These are phyloP conservation scores for Pleurozium schreberi DNA, from an alignment of 225 moss, liverwort and hornwort species.

Conservation along the genomic window DNA sequence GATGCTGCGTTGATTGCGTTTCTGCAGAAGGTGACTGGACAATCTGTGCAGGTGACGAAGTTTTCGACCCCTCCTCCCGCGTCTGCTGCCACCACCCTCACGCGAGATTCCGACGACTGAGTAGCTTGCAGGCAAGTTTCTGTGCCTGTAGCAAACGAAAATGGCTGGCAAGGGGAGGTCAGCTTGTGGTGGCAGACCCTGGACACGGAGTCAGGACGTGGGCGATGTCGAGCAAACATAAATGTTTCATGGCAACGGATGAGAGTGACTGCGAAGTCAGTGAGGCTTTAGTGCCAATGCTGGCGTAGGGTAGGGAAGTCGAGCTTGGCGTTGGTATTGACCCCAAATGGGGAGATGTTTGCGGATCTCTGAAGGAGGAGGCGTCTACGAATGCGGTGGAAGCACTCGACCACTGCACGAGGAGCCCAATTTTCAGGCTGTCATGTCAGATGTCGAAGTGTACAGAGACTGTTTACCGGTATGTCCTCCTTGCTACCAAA, in stretches of 20 bases:
- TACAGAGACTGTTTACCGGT: not conserved
- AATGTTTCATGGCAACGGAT: not conserved
- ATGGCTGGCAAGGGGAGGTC: not conserved
- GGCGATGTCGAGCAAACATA: not conserved
- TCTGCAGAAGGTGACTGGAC: slow-evolving; percentile 33
- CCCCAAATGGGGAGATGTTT: not conserved
- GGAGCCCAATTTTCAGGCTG: slow-evolving; percentile 15
- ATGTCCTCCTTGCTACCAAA: not conserved
- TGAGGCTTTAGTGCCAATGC: not conserved
- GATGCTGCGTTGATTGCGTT: slow-evolving; percentile 32
- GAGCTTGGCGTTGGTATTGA: not conserved
- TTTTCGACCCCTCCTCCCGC: not conserved
- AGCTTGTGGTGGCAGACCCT: not conserved
- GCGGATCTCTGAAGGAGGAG: not conserved
- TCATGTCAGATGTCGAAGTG: not conserved
- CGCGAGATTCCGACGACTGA: slow-evolving; percentile 23
- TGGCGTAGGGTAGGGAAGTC: slow-evolving; percentile 4
- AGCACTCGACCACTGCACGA: not conserved
- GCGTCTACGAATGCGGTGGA: not conserved
- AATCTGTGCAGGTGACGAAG: slow-evolving; percentile 3
- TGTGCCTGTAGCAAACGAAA: not conserved
- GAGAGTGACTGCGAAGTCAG: not conserved
- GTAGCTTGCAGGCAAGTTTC: not conserved
- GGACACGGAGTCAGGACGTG: not conserved
- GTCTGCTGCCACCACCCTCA: not conserved